phyloP scores from a whole-genome alignment of 2,329 filamentous ascomycete genomes.

The Pseudogymnoascus sp. region DNA sequence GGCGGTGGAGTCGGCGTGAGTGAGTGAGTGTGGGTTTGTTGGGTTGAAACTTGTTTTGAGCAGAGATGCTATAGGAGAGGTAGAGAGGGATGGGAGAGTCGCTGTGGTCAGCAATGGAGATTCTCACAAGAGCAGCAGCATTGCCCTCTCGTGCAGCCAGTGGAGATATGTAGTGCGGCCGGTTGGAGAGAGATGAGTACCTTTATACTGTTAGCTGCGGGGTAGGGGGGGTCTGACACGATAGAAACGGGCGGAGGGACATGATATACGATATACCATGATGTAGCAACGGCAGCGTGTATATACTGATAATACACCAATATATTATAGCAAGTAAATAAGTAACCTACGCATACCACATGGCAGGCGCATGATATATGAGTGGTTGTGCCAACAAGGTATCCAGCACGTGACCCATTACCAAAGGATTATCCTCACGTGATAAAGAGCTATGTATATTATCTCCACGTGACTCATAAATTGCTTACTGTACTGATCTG shows the following conservation, averaged over 20 bases:
- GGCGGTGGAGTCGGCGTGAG: constrained; percentile 24
- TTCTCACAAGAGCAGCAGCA: not conserved
- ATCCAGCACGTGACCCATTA: too few relatives aligned
- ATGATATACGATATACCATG: not conserved
- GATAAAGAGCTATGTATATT: not conserved
- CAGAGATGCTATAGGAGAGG: not conserved
- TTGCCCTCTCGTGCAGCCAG: not conserved
- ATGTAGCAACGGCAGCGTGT: not conserved
- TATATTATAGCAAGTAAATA: not conserved
- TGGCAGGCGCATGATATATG: too few relatives aligned
- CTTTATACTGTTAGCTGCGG: not conserved
- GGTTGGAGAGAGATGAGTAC: not conserved
- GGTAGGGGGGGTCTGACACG: not conserved
- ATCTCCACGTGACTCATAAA: not conserved
- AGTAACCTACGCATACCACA: not conserved
- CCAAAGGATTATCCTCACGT: not conserved
- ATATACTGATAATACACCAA: not conserved
- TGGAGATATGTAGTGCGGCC: not conserved
- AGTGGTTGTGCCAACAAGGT: too few relatives aligned
- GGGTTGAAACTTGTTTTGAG: not conserved
- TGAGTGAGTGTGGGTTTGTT: not conserved
- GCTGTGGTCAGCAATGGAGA: not conserved
- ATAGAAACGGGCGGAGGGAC: not conserved
- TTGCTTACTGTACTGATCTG: too few relatives aligned
- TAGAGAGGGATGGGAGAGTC: too few relatives aligned